A percentile compares a stretch with the other conserved stretches of the same genome.
These are phyloP conservation scores for Mycena galopus DNA, from an alignment of 768 basidiomycete species.

Conservation along the genomic window DNA sequence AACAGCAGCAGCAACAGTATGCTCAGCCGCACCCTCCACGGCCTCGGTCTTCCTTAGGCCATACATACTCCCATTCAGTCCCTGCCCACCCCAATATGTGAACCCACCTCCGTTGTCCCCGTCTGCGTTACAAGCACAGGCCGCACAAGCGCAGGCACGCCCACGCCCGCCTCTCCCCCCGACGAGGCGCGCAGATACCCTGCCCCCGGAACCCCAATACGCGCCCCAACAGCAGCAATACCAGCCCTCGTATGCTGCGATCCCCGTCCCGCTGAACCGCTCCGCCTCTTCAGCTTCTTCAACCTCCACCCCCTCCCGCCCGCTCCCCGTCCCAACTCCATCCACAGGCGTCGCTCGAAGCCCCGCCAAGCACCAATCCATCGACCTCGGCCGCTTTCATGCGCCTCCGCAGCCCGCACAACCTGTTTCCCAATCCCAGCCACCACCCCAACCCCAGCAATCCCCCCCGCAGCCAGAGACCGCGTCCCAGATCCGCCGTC, in stretches of 20 bases:
- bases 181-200: conserved; percentile 32
- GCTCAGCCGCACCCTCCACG: conserved; percentile 24
- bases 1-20: conserved; percentile 31
- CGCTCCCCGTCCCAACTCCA: conserved; percentile 40
- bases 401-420: conserved; percentile 34
- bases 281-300: conserved; percentile 16
- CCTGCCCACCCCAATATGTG: conserved; percentile 8
- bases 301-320: conserved; percentile 30
- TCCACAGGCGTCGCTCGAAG: conserved; percentile 31
- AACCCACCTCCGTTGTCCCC: conserved; percentile 16
- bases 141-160: conserved; percentile 18
- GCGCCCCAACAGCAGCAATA: conserved; percentile 29
- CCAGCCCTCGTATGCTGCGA: conserved; percentile 5
- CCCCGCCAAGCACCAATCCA: conserved; percentile 28
- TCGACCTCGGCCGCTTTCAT: conserved; percentile 56
- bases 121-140: conserved; percentile 34
- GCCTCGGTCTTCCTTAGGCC: conserved; percentile 27
- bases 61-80: conserved; percentile 17
- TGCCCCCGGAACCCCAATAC: conserved; percentile 13
- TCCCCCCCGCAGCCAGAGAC: conserved; percentile 13
- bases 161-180: conserved; percentile 31
- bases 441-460: not conserved
- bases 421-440: conserved; percentile 9
- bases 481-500: conserved; percentile 32
- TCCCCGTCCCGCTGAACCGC: conserved; percentile 19